Evolutionary conservation across 495 filamentous ascomycete genomes (phyloP), one percentile per base, ranked within the genome.

Genomic region (Aspergillus saccharolyticus): DNA sequence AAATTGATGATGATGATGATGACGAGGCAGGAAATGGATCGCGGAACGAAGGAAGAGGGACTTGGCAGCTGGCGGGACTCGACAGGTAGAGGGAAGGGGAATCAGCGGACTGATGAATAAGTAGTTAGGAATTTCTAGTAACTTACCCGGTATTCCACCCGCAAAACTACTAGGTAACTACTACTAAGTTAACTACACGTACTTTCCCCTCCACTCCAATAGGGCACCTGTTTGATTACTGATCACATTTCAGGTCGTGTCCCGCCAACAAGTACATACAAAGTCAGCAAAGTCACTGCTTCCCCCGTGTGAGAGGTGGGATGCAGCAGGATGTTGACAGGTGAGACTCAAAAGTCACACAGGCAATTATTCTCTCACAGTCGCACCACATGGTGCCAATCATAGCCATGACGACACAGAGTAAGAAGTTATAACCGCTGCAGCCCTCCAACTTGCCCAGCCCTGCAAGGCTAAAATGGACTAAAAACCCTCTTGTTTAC

Each of bases 391-490:
- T 56, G 54, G 54, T 56, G 44, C 54, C 54, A 56, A 56, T 56
- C 44, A 46, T 43, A 10, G 6, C 18, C 51, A 53, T 53, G 33
- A 44, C 42, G 33, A 53, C 51, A 53, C 16, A 33, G 42, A 19
- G 20, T 46, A 43, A 22, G 44, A 54, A 30, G 12, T 15, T 39
- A 39, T 39, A 39, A 39, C 33, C 33, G 33, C 33, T 2, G 14
- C 33, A 39, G 33, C 33, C 33, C 30, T 15, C 47, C 20, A 25
- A 15, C 28, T 20, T 57, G 54, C 52, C 57, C 63, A 65, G 63
- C 63, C 59, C 56, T 62, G 63, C 63, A 60, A 58, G 63, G 63
- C 63, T 60, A 59, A 57, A 62, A 60, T 54, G 20, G 5, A 10
- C 9, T n/a, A n/a, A n/a, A n/a, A n/a, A n/a, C 24, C 14, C 4